phyloP scores from a whole-genome alignment of 768 basidiomycete species.

The Leccinum pellstonianum region DNA sequence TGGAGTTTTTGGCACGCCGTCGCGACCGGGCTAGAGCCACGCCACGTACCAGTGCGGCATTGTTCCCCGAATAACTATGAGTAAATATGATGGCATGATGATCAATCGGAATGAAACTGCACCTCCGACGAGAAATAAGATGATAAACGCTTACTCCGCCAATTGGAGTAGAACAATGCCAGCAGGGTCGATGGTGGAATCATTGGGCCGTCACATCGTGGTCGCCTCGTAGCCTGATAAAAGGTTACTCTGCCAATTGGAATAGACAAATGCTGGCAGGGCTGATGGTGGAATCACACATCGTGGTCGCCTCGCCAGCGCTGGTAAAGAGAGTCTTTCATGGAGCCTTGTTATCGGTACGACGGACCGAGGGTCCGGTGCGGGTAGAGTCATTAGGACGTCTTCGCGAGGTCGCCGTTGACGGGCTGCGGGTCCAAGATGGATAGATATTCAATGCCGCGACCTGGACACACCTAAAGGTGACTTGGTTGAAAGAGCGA shows the following conservation, averaged over 20 bases:
- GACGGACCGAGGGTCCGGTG: too few relatives aligned
- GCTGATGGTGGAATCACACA: not conserved
- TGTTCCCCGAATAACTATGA: not conserved
- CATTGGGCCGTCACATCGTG: not conserved
- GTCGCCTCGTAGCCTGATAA: not conserved
- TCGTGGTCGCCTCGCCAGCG: not conserved
- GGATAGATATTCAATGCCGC: not conserved
- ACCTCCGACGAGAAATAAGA: not conserved
- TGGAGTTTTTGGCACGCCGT: too few relatives aligned
- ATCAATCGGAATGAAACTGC: not conserved
- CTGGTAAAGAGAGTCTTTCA: not conserved
- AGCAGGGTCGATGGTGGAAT: not conserved
- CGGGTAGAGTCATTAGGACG: not conserved
- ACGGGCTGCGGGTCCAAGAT: not conserved
- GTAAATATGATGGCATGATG: not conserved
- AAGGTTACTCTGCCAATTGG: not conserved
- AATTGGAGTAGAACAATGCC: not conserved
- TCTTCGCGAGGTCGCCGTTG: not conserved
- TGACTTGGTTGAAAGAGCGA: not conserved
- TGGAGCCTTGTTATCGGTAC: not conserved
- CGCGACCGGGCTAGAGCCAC: not conserved
- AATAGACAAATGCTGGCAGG: not conserved
- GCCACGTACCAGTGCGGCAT: not conserved
- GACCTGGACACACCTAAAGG: not conserved
- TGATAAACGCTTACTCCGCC: too few relatives aligned